phyloP scores from a whole-genome alignment of 805 yeast species.

The Candida maltosa region DNA sequence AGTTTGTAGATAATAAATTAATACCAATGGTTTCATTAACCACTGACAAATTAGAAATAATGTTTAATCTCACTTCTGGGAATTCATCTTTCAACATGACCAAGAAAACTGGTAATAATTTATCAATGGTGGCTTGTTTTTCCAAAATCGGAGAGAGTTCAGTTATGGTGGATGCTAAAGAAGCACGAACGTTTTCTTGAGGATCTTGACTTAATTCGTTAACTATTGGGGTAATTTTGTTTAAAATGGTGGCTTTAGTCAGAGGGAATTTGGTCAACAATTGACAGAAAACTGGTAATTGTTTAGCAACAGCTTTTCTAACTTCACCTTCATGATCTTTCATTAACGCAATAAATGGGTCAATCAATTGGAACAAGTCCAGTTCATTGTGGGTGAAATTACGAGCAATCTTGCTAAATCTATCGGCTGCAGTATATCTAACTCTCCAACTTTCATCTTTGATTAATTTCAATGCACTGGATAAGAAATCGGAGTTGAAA shows the following conservation, averaged over 20 bases:
- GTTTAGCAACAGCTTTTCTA: slow-evolving; percentile 89
- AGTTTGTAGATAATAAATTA: slow-evolving; percentile 76
- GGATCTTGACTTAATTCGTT: slow-evolving; percentile 84
- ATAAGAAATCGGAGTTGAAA: slow-evolving; percentile 61
- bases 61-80: slow-evolving; percentile 93
- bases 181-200: slow-evolving; percentile 89
- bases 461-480: slow-evolving; percentile 66
- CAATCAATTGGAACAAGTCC: slow-evolving; percentile 58
- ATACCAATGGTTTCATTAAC: slow-evolving; percentile 95
- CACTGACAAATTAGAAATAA: slow-evolving; percentile 84
- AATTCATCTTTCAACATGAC: slow-evolving; percentile 95
- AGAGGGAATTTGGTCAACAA: slow-evolving; percentile 38
- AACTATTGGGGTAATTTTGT: slow-evolving; percentile 77
- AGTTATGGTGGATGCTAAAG: slow-evolving; percentile 85
- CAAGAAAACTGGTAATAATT: slow-evolving; percentile 81
- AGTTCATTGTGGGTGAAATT: slow-evolving; percentile 57
- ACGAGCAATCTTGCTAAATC: slow-evolving; percentile 70
- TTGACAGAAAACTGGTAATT: slow-evolving; percentile 71
- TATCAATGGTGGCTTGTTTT: slow-evolving; percentile 77
- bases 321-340: slow-evolving; percentile 96
- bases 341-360: slow-evolving; percentile 72
- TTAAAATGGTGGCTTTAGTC: slow-evolving; percentile 50
- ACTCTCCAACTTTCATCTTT: slow-evolving; percentile 97
- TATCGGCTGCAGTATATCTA: slow-evolving; percentile 96
- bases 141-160: slow-evolving; percentile 83